Evolutionary conservation across 2,329 filamentous ascomycete species (phyloP).

Genomic region (Rugonectria rugulosa): DNA sequence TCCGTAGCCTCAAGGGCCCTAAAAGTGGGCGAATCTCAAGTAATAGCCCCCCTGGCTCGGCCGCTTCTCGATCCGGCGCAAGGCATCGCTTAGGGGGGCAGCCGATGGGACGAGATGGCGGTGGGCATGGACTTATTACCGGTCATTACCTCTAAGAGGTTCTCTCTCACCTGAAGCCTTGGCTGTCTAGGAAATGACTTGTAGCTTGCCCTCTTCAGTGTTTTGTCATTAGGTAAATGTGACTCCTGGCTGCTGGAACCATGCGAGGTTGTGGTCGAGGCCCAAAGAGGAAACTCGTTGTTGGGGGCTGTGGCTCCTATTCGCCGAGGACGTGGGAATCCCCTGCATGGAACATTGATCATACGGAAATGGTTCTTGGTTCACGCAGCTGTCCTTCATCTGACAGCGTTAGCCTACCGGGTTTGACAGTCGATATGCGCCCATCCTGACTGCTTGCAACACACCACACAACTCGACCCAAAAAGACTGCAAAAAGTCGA

Average conservation of each 20-base stretch:
- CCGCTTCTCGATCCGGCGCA: slow-evolving; percentile 13
- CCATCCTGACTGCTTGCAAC: too few species aligned
- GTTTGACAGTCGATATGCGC: too few species aligned
- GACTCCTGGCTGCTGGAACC: neutral
- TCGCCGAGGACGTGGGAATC: too few species aligned
- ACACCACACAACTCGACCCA: neutral
- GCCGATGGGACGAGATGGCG: slow-evolving; percentile 9
- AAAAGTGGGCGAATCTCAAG: neutral
- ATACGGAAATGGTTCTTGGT: too few species aligned
- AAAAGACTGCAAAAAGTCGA: neutral
- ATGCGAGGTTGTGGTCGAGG: too few species aligned
- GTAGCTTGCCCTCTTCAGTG: neutral
- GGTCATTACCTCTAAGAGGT: slow-evolving; percentile 10
- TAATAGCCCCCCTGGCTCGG: neutral
- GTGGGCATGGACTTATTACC: slow-evolving; percentile 12
- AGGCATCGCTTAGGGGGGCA: neutral
- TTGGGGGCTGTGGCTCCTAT: too few species aligned
- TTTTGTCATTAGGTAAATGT: neutral
- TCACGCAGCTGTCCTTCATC: too few species aligned
- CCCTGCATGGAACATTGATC: too few species aligned
- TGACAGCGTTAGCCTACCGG: too few species aligned
- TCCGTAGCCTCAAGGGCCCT: neutral
- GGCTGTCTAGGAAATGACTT: neutral
- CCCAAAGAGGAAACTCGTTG: too few species aligned
- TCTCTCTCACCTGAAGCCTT: slow-evolving; percentile 9